Conservation (phyloP, 257 asterid species). For the Thymus mandschuricus region DNA sequence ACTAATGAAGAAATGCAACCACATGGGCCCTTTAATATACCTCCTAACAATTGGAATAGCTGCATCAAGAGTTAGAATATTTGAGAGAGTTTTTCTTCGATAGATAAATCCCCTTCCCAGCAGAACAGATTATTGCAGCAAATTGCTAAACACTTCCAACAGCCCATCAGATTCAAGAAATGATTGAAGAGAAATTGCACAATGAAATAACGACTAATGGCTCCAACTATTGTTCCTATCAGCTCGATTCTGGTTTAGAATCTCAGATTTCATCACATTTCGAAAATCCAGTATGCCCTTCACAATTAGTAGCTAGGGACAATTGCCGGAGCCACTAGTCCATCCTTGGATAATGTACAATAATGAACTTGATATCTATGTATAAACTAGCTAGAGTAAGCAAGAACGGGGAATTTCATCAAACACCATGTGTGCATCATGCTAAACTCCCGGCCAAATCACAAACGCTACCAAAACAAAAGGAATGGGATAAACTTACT, state of each 20-base stretch:
- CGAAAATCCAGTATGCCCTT: neutral
- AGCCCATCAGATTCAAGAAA: neutral
- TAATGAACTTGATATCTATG: neutral
- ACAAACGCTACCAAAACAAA: neutral
- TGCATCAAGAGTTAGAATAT: conserved; percentile 31
- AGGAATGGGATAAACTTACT: conserved; percentile 43
- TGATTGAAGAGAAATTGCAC: neutral
- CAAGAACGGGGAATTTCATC: neutral
- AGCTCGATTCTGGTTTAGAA: neutral
- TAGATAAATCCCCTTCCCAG: neutral
- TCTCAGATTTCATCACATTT: neutral
- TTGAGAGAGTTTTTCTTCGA: conserved; percentile 9
- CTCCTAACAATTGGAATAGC: conserved; percentile 84
- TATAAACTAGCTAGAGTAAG: neutral
- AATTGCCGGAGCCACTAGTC: too few species aligned
- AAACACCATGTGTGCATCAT: neutral
- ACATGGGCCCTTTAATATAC: conserved; percentile 88
- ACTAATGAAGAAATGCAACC: conserved; percentile 88
- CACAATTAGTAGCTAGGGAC: conserved; percentile 1
- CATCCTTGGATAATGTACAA: too few species aligned
- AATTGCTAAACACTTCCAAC: neutral
- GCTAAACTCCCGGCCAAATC: neutral
- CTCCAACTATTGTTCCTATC: neutral
- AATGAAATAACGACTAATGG: neutral
- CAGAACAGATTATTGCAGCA: neutral